Evolutionary conservation across 1,139 yeast genomes (phyloP).

Genomic region (Lodderomyces margitis): DNA sequence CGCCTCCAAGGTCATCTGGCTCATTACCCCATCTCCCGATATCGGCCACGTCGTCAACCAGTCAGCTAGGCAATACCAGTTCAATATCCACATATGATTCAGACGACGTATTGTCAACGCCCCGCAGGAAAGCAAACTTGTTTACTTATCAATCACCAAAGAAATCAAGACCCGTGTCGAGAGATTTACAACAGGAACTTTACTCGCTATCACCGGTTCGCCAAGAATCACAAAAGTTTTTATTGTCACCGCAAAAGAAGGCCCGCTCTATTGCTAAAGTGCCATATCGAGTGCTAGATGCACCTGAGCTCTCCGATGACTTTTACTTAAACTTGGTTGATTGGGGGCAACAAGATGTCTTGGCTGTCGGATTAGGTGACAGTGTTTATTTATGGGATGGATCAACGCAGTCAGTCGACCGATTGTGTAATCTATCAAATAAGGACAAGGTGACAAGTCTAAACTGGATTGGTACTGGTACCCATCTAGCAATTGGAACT

Average conservation of each 20-base stretch:
- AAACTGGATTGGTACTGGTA: slow-evolving; percentile 93
- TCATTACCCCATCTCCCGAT: slow-evolving; percentile 10
- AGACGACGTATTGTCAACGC: slow-evolving; percentile 37
- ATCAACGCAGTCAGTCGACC: slow-evolving; percentile 75
- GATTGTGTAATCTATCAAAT: slow-evolving; percentile 67
- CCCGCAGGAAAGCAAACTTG: slow-evolving; percentile 57
- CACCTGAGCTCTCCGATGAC: slow-evolving; percentile 94
- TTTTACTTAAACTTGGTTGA: slow-evolving; percentile 88
- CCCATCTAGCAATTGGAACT: slow-evolving; percentile 93
- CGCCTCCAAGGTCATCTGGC: slow-evolving; percentile 12
- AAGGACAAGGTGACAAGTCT: slow-evolving; percentile 76
- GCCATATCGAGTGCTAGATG: slow-evolving; percentile 92
- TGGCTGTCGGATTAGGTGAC: slow-evolving; percentile 89
- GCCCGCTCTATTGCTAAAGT: slow-evolving; percentile 77
- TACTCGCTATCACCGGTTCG: slow-evolving; percentile 87
- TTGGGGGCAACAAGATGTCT: slow-evolving; percentile 89
- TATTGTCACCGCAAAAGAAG: slow-evolving; percentile 79
- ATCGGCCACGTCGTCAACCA: slow-evolving; percentile 9
- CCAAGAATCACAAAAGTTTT: slow-evolving; percentile 76
- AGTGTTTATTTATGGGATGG: slow-evolving; percentile 93
- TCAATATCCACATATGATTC: slow-evolving; percentile 8
- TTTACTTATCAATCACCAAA: slow-evolving; percentile 73
- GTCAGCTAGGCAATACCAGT: not conserved
- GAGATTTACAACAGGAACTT: slow-evolving; percentile 67
- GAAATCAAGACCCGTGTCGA: slow-evolving; percentile 56